Base-by-base conservation (phyloP, 768 basidiomycete genomes). In the Boletus tomentosulus region DNA sequence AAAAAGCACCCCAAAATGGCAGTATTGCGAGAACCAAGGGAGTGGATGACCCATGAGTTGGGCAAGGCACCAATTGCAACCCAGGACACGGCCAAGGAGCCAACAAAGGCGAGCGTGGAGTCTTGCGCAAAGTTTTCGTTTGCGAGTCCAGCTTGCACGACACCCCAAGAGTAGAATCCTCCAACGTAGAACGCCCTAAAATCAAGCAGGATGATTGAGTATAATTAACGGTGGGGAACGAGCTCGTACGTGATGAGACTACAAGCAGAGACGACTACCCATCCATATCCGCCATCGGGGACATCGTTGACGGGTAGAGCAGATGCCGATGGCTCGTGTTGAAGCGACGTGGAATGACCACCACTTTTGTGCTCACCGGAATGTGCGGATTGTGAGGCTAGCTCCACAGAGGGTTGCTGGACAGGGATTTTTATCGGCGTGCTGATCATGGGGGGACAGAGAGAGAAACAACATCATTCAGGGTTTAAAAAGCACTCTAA, bases 281-380 rank as follows among this genome's bases (percentile, higher is more conserved):
- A 73, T 22, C 66, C 69, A 33, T 70, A 69, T n/a, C 66, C 67
- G 4, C 69, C 66, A 24, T 71, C 69, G 7, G 68, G 69, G 11
- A 62, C 49, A 6, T 63, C 46, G 5, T 55, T 54, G 11, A 50
- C 31, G 9, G 46, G 55, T 16, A 16, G 34, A 24, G 41, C n/a
- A 54, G 44, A 22, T 8, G 27, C 1, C 31, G 50, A 22, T 46
- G 35, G 43, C 2, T 51, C 31, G 30, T 22, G 48, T 11, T 53
- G 51, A 10, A 42, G n/a, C 13, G 39, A 28, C 22, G 47, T 38
- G 41, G 42, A 10, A 34, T 37, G 11, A 27, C 35, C 22, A 28
- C 24, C 37, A 25, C 5, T 16, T 47, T 46, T 46, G 41, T 11
- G 10, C 22, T 44, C 19, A 22, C n/a, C 5, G 6, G 30, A 38